Evolutionary conservation across 83 land plant species (phyloP).

Genomic region (Isoetes engelmannii): DNA sequence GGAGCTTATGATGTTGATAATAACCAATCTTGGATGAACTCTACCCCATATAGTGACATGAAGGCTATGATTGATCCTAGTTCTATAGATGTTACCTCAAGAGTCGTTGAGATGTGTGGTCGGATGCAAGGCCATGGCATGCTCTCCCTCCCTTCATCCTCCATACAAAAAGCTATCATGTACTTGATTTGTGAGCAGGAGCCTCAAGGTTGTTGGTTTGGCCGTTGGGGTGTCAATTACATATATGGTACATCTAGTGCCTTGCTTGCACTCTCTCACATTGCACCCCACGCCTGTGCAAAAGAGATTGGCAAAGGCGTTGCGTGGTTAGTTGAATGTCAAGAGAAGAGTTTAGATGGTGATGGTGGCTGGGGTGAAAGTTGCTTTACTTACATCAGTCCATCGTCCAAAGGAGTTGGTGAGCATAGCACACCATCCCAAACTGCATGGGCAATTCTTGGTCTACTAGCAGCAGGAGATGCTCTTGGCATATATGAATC

Average conservation of each 20-base stretch:
- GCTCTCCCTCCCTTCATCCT: background rate
- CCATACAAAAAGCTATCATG: background rate
- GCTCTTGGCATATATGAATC: constrained; percentile 5
- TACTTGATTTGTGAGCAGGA: constrained; percentile 10
- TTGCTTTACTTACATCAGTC: background rate
- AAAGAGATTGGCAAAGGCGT: background rate
- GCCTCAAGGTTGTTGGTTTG: constrained; percentile 16
- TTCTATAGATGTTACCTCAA: background rate
- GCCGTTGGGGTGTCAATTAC: constrained; percentile 17
- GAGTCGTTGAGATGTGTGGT: constrained; percentile 9
- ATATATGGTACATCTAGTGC: constrained; percentile 12
- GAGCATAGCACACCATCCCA: constrained; percentile 8
- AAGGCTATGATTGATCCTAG: constrained; percentile 8
- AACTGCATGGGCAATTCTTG: constrained; percentile 16
- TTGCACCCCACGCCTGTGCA: background rate
- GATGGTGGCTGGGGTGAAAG: constrained; percentile 18
- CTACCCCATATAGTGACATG: background rate
- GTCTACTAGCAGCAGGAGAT: background rate
- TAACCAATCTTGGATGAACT: background rate
- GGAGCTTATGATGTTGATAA: too few relatives aligned
- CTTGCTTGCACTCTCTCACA: background rate
- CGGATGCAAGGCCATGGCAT: background rate
- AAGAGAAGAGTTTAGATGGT: background rate
- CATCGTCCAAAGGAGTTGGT: background rate
- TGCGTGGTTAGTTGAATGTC: background rate